Base-by-base conservation (phyloP, 345 rosid genomes). In the Citrus unshiu region DNA sequence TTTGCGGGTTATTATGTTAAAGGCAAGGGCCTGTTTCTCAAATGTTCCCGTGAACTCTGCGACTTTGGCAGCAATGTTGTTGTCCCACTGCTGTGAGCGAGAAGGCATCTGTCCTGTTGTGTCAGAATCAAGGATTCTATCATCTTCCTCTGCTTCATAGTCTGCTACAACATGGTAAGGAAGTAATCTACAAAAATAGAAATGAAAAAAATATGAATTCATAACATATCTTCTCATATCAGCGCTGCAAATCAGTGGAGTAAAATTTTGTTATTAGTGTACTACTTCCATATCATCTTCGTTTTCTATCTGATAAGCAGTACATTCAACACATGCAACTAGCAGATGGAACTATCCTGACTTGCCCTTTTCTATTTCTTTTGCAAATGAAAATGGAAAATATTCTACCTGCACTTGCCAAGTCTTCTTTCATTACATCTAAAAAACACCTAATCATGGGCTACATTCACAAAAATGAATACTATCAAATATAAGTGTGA, bases 71-170 rank as follows among this genome's bases (percentile, higher is more conserved):
- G 95, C 98, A 68, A 91, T 94, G 81, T 92, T 93, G 83, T 88
- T 82, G 79, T 94, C 98, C 98, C 98, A 93, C 81, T 90, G 95
- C 87, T 96, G 99, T 58, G 88, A 84, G 6, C 97, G 95, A 32
- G 98, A 88, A 71, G 88, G 89, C 85, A 90, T 81, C 87, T 85
- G 88, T 46, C 97, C 95, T 6, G 94, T 87, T 71, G 97, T 83
- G 84, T 94, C 98, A 30, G 97, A 89, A 83, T 96, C 91, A 71
- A 96, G 91, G 80, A 94, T 93, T 71, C 84, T 91, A 77, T 92
- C 98, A 63, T 96, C 98, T 81, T 96, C 99, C 68, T 94, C 99
- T 10, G 98, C 98, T 90, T 96, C 98, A 79, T 91, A 96, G 85
- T 96, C 98, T 56, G 97, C 94, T 61, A 94, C 93, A 6, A 94